A percentile compares a stretch with the other conserved stretches of the same genome.
These are phyloP conservation scores for Coniella vitis DNA, from an alignment of 2,329 filamentous ascomycete species.

Conservation along the genomic window DNA sequence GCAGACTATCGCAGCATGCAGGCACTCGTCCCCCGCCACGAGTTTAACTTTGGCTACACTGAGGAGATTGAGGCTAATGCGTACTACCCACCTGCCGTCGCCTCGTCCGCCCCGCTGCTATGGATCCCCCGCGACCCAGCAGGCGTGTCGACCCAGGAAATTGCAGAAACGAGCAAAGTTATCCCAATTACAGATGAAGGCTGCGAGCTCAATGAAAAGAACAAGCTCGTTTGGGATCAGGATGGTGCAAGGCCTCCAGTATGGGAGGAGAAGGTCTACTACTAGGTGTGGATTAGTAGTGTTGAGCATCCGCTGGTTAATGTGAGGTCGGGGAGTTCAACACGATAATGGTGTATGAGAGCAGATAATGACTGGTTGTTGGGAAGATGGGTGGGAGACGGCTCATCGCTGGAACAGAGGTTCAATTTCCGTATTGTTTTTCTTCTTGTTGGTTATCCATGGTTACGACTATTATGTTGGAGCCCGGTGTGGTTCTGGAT, in stretches of 20 bases:
- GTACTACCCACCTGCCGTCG: slow-evolving; percentile 67
- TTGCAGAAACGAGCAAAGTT: slow-evolving; percentile 62
- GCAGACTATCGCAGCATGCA: slow-evolving; percentile 66
- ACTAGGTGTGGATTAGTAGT: slow-evolving; percentile 19
- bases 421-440: neutral
- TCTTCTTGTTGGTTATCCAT: neutral
- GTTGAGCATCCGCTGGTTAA: too few relatives aligned
- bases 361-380: too few relatives aligned
- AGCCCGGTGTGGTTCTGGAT: neutral
- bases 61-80: slow-evolving; percentile 58
- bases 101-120: slow-evolving; percentile 56
- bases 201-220: slow-evolving; percentile 63
- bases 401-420: too few relatives aligned
- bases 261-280: slow-evolving; percentile 30
- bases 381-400: too few relatives aligned
- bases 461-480: neutral
- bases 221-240: slow-evolving; percentile 33
- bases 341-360: too few relatives aligned
- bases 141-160: slow-evolving; percentile 71
- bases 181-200: slow-evolving; percentile 78
- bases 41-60: slow-evolving; percentile 50
- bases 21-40: slow-evolving; percentile 56
- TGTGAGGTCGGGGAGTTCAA: too few relatives aligned
- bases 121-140: slow-evolving; percentile 77
- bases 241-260: slow-evolving; percentile 28